Base-by-base conservation (phyloP, 257 asterid species). In the Osmanthus fragrans region DNA sequence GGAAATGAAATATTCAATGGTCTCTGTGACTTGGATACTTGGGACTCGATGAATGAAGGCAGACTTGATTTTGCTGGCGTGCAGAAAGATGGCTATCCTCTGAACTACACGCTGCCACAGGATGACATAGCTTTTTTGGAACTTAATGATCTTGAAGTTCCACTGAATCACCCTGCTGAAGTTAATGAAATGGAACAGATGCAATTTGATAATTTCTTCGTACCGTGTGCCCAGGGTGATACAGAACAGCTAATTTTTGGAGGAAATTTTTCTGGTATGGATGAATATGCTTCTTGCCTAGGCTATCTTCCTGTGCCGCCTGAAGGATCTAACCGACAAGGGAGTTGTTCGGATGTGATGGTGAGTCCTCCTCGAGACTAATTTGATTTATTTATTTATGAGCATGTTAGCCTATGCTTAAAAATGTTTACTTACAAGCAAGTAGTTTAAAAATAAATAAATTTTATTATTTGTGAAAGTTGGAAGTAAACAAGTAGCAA, bases 131-230 rank as follows among this genome's bases (percentile, higher is more conserved):
- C 74, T 21, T 86, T 16, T 79, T 47, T 86, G 74, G 87, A 86
- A 66, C 81, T 84, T 19, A 51, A 42, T 69, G 90, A 84, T 85
- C 80, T 86, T 49, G 73, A 74, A 16, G 37, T 30, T 32, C 86
- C 90, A 30, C 70, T 84, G 71, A 66, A 63, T 71, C 69, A 23
- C 73, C 29, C 77, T 36, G 54, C 74, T 34, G 76, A 79, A 27
- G 27, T 71, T 47, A 27, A 60, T 60, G 76, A 70, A 47, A 34
- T 64, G 25, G 76, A 76, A 70, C 76, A 37, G 8, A 34, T 73
- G 16, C 65, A 23, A 40, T 15, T 42, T 0, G 56, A 60, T 42
- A 34, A 73, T 72, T 18, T 79, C 4, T 67, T 37, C 70, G 56
- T 29, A 29, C 80, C 67, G 27, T 65, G 13, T 49, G 25, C 73